A percentile compares a stretch with the other conserved stretches of the same genome.
phyloP scores from a whole-genome alignment of 148 eudicot genomes.

The Rhododendron ferrugineum region DNA sequence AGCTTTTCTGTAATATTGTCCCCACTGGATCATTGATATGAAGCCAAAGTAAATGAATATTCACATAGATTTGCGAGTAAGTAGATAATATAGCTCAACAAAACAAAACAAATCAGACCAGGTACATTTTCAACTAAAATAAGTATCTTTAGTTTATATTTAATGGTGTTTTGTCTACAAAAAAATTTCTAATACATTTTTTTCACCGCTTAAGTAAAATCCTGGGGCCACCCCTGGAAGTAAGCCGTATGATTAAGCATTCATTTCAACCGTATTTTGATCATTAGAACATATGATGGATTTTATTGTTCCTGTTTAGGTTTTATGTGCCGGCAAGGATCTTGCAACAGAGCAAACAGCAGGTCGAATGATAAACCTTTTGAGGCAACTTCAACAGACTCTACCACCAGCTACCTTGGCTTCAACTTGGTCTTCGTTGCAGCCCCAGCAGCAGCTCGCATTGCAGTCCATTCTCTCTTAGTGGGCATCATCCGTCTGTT shows the following conservation, averaged over 20 bases:
- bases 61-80: neutral
- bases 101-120: neutral
- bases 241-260: neutral
- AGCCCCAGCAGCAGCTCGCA: constrained; percentile 87
- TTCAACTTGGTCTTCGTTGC: constrained; percentile 78
- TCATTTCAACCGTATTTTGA: neutral
- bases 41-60: neutral
- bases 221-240: neutral
- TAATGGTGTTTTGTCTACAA: too few species aligned
- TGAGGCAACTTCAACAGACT: constrained; percentile 87
- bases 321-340: constrained; percentile 84
- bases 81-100: neutral
- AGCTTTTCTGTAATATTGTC: too few species aligned
- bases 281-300: neutral
- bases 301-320: constrained; percentile 27
- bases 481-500: constrained; percentile 15
- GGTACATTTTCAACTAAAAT: too few species aligned
- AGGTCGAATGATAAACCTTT: constrained; percentile 61
- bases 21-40: neutral
- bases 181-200: neutral
- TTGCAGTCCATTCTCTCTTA: constrained; percentile 79
- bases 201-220: too few species aligned
- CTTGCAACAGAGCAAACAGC: constrained; percentile 86
- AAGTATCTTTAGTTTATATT: too few species aligned
- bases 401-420: constrained; percentile 76